Evolutionary conservation across 441 rosid genomes (phyloP), one percentile per base, ranked within the genome.

Genomic region (Erysimum cheiri): DNA sequence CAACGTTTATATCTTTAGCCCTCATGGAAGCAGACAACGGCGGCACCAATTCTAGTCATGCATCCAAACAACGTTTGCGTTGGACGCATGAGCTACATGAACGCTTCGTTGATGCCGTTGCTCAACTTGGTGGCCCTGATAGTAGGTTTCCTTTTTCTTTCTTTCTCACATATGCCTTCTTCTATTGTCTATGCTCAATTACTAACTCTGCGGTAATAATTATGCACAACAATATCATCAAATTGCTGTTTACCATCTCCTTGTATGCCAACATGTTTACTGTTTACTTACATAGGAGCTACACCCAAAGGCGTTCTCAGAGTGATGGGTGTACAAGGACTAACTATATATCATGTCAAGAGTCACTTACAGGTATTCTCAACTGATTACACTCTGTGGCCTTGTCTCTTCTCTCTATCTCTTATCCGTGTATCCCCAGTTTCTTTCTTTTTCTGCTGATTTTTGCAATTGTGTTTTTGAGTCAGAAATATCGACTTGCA

Each of bases 281-380:
- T 67, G 24, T 22, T 22, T 22, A 22, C 24, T 22, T 22, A 22
- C 12, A 17, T 15, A 94, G 99, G 99, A 72, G 99, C 99, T 69
- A 94, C 99, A 44, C 98, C 99, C 17, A 94, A 94, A 85, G 99
- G 99, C 72, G 98, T 92, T 71, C 97, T 94, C 31, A 84, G 99
- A 79, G 98, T 92, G 55, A 94, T 94, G 99, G 99, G 98, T 10
- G 97, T 94, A 24, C 98, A 92, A 78, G 97, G 94, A 53, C 80
- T 94, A 73, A 94, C 99, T 67, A 94, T 94, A 80, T 94, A 94
- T 66, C 98, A 94, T 79, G 98, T 94, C 75, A 94, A 94, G 83
- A 94, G 99, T 77, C 99, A 94, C 81, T 85, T 94, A 71, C 98
- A 94, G 97, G 99, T 90, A 77, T 17, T 68, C 55, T 65, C 53